phyloP scores from a whole-genome alignment of 768 basidiomycete species.

The Scleroderma bovista region DNA sequence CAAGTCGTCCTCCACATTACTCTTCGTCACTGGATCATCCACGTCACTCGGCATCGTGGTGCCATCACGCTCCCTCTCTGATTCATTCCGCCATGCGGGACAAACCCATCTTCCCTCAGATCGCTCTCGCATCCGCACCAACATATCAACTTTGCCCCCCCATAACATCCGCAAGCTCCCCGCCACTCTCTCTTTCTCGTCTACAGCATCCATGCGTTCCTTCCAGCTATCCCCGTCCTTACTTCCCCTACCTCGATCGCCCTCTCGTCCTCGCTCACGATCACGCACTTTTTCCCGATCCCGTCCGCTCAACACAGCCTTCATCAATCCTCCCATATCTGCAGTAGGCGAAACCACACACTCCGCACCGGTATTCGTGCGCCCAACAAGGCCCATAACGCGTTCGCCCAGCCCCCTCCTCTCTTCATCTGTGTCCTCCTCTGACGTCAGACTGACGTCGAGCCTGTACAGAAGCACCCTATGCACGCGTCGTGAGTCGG shows the following conservation, averaged over 20 bases:
- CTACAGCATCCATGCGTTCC: constrained; percentile 17
- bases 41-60: constrained; percentile 28
- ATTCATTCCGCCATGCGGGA: constrained; percentile 17
- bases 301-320: constrained; percentile 32
- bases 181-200: constrained; percentile 31
- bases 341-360: constrained; percentile 41
- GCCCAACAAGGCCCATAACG: constrained; percentile 37
- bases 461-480: constrained; percentile 57
- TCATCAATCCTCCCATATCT: constrained; percentile 51
- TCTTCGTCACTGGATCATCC: constrained; percentile 21
- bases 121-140: constrained; percentile 25
- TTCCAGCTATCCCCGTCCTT: constrained; percentile 31
- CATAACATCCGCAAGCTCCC: constrained; percentile 31
- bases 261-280: constrained; percentile 31
- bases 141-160: constrained; percentile 26
- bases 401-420: constrained; percentile 27
- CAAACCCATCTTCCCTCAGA: constrained; percentile 13
- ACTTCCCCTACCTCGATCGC: constrained; percentile 30
- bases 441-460: constrained; percentile 31
- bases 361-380: constrained; percentile 33
- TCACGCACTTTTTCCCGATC: constrained; percentile 20
- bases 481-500: constrained; percentile 57
- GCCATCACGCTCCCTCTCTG: constrained; percentile 22
- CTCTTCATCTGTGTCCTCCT: constrained; percentile 29
- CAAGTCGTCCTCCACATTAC: constrained; percentile 26